phyloP scores from a whole-genome alignment of 305 asterid genomes.

The Andrographis paniculata region DNA sequence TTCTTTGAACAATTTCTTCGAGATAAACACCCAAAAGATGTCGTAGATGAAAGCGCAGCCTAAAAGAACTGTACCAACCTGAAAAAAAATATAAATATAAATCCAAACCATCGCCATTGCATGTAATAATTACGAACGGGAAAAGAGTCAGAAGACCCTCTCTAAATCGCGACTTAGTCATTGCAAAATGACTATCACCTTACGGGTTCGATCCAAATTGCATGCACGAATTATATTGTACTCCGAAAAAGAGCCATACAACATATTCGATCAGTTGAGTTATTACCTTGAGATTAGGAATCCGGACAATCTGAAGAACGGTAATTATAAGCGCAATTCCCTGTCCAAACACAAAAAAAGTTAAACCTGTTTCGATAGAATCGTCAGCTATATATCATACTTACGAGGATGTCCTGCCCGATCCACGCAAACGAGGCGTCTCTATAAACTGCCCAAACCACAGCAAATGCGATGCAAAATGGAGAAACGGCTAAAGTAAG shows the following conservation, averaged over 20 bases:
- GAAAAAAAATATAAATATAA: too few species aligned
- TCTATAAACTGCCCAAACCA: constrained; percentile 67
- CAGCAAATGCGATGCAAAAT: constrained; percentile 64
- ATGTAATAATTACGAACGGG: too few species aligned
- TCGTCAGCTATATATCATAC: constrained; percentile 15
- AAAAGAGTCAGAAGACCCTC: too few species aligned
- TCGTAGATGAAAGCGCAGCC: constrained; percentile 88
- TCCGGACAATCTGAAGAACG: constrained; percentile 71
- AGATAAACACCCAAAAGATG: constrained; percentile 92
- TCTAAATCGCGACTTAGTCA: too few species aligned
- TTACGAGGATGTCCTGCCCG: constrained; percentile 81
- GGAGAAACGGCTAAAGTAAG: constrained; percentile 70
- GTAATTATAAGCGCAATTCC: constrained; percentile 72
- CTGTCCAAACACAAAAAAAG: constrained; percentile 28
- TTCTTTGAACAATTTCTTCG: constrained; percentile 73
- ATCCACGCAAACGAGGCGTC: constrained; percentile 60
- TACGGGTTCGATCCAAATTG: too few species aligned
- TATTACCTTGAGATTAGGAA: constrained; percentile 81
- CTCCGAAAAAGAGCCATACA: neutral
- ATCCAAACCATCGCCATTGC: too few species aligned
- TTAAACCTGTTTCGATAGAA: too few species aligned
- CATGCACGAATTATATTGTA: too few species aligned
- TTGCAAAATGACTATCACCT: too few species aligned
- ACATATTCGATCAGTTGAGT: neutral
- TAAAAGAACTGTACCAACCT: constrained; percentile 88